These are phyloP conservation scores for Tarenaya hassleriana DNA, from an alignment of 345 rosid genomes.

Conservation along the genomic window DNA sequence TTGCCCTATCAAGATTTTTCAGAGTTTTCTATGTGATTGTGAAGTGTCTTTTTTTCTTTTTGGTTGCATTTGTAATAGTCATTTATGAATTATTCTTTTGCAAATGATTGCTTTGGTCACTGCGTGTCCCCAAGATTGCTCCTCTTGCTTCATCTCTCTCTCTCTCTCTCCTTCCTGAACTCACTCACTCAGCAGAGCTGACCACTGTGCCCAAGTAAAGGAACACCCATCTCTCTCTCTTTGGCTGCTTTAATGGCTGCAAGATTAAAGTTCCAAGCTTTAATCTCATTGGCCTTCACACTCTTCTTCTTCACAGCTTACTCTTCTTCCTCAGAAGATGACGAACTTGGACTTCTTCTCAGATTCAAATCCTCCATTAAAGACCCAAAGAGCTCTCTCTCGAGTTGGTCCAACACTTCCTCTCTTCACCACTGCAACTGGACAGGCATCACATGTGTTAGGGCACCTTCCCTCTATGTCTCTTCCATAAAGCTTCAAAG, in stretches of 20 bases:
- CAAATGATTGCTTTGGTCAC: too few relatives aligned
- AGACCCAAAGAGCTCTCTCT: slow-evolving; percentile 62
- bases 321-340: slow-evolving; percentile 48
- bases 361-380: slow-evolving; percentile 61
- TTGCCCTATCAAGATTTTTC: too few relatives aligned
- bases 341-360: slow-evolving; percentile 56
- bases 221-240: slow-evolving; percentile 12
- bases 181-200: too few relatives aligned
- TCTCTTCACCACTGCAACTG: slow-evolving; percentile 67
- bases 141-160: background rate
- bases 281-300: slow-evolving; percentile 39
- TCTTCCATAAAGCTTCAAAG: slow-evolving; percentile 68
- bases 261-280: slow-evolving; percentile 28
- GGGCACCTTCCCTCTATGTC: slow-evolving; percentile 47
- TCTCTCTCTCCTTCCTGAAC: too few relatives aligned
- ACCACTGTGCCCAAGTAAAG: background rate
- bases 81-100: too few relatives aligned
- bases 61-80: too few relatives aligned
- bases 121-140: too few relatives aligned
- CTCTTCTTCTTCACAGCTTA: slow-evolving; percentile 29
- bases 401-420: slow-evolving; percentile 60
- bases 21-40: too few relatives aligned
- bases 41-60: too few relatives aligned
- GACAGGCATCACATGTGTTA: slow-evolving; percentile 70
- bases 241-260: slow-evolving; percentile 52